Base-by-base conservation (phyloP, 2,329 filamentous ascomycete species). In the Atkinsonella hypoxylon region DNA sequence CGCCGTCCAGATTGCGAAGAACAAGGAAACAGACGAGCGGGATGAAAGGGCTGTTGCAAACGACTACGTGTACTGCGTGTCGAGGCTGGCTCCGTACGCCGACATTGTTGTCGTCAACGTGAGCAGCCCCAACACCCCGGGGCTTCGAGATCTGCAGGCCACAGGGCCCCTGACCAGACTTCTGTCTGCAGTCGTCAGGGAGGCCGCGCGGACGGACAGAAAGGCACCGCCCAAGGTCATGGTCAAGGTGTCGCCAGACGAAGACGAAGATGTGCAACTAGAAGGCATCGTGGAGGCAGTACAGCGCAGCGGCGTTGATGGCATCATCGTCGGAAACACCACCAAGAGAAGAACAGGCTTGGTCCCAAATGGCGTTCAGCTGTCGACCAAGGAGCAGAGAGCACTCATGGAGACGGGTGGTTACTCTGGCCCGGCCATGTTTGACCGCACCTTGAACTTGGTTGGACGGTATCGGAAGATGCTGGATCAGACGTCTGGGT, bases 101-200 rank as follows among this genome's bases (percentile, higher is more conserved):
- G 93, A 98, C 61, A 85, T 98, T 36, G 72, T 98, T n/a, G 91
- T 97, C 8, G 93, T 98, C 62, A 98, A 98, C 61, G 93, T 98
- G 47, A 95, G 89, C 62, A 94, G 87, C 59, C 93, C 93, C 22
- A 98, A 98, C 70, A 97, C 91, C 0, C 91, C 91, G 0, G 91
- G 93, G 0, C 76, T 97, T 46, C 81, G 93, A 22, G 85, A 89
- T 51, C 73, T 98, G 38, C 93, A 98, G 69, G 86, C 87, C 2
- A 79, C 83, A 0, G 89, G 86, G 56, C 91, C 90, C 1, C 71
- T 98, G 51, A 91, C 89, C 2, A 74, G 79, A 41, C 84, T 98
- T 45, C 71, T 98, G 40, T 79, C 76, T 10, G 87, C 87, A 1
- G 91, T 97, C 0, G 91, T 97, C 1, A 74, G 80, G 15, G 87